A percentile compares a stretch with the other conserved stretches of the same genome.
These are phyloP conservation scores for Claviceps fusiformis DNA, from an alignment of 2,329 filamentous ascomycete species.

Conservation along the genomic window DNA sequence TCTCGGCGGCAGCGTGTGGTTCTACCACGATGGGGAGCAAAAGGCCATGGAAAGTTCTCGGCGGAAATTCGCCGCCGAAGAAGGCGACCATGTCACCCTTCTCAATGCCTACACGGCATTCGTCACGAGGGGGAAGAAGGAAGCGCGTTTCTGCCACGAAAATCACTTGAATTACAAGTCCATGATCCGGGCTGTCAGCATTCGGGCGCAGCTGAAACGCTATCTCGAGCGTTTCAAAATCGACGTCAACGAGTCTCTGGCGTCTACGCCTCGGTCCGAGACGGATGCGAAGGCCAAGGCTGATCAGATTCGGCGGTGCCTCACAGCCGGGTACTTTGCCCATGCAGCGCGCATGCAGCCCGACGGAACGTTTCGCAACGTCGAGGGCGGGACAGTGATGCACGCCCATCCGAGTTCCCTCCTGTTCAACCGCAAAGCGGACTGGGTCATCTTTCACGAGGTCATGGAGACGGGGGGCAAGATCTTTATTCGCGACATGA, in stretches of 20 bases:
- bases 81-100: slow-evolving; percentile 86
- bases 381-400: slow-evolving; percentile 64
- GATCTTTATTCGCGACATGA: slow-evolving; percentile 80
- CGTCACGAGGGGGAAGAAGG: slow-evolving; percentile 67
- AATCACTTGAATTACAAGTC: slow-evolving; percentile 79
- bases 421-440: slow-evolving; percentile 92
- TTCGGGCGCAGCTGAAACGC: slow-evolving; percentile 72
- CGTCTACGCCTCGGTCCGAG: slow-evolving; percentile 15
- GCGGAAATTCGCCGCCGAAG: slow-evolving; percentile 76
- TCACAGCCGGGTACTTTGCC: slow-evolving; percentile 83
- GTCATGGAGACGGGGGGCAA: slow-evolving; percentile 81
- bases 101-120: slow-evolving; percentile 92
- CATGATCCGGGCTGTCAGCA: slow-evolving; percentile 68
- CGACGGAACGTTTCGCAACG: slow-evolving; percentile 77
- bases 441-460: slow-evolving; percentile 94
- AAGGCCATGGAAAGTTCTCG: slow-evolving; percentile 61
- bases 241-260: slow-evolving; percentile 49
- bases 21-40: slow-evolving; percentile 64
- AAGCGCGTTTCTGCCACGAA: slow-evolving; percentile 74
- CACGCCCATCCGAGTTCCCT: slow-evolving; percentile 84
- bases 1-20: slow-evolving; percentile 70
- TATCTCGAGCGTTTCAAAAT: slow-evolving; percentile 80
- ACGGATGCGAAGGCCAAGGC: slow-evolving; percentile 28
- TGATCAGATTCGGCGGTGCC: slow-evolving; percentile 69
- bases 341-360: slow-evolving; percentile 89